Base-by-base conservation (phyloP, 179 eudicot genomes). In the Beta macrorhiza region DNA sequence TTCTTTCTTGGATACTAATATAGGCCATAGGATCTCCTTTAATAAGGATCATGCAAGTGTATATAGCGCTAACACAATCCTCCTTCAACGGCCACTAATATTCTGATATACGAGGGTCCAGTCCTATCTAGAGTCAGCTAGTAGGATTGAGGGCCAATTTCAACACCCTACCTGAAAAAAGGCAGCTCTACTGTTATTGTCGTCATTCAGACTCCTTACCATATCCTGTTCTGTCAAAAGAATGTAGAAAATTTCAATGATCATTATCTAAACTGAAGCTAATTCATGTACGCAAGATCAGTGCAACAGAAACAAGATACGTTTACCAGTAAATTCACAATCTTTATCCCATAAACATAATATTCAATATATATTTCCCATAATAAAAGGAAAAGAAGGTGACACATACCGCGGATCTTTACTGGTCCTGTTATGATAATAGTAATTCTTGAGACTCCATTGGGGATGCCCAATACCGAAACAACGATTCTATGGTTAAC, bases 391-490 rank as follows among this genome's bases (percentile, higher is more conserved):
- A 47, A 67, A 20, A 42, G 16, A 42, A 65, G 55, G 17, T 9
- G 63, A 65, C 42, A 81, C 75, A 47, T 75, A 64, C 55, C 9
- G 16, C 56, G 7, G 10, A 53, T 78, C 47, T 53, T 44, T 29
- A n/a, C 0, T n/a, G 12, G 53, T 62, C 53, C 65, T 22, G 1
- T 75, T 73, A 85, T 62, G 71, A 83, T 20, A 80, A 3, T 10
- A 88, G 88, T 73, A 94, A 42, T 81, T 97, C 93, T 82, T 90
- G 89, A 61, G 97, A 82, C 51, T 90, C 95, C 93, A 90, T 87
- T 42, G 97, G 94, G 51, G 97, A 92, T 52, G 95, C 90, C 99
- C 99, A 97, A 78, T 97, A 88, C 69, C 86, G 92, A 82, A 94
- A 82, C 62, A 97, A 84, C 55, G 99, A 91, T 82, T 97, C 99